Conservation (phyloP, 2,329 filamentous ascomycete genomes). For the Fusarium nurragi region DNA sequence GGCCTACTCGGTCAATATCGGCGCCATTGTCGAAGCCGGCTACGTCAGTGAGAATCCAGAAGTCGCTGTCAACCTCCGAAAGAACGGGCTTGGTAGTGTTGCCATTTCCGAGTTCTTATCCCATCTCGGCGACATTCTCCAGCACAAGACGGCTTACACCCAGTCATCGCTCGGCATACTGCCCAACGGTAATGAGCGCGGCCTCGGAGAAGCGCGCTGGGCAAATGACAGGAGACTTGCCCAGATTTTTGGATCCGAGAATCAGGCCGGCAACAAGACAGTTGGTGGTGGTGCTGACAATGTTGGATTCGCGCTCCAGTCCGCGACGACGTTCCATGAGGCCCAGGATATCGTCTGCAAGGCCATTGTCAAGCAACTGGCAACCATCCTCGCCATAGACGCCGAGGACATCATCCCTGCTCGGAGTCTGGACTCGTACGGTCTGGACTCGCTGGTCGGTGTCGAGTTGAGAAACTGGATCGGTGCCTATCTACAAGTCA, state of each 20-base stretch:
- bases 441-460: neutral
- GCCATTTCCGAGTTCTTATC: neutral
- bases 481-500: constrained; percentile 35
- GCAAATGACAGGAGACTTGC: neutral
- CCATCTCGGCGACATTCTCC: neutral
- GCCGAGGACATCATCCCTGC: neutral
- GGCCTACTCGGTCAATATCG: constrained; percentile 39
- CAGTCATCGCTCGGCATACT: neutral
- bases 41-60: constrained; percentile 37
- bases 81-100: constrained; percentile 25
- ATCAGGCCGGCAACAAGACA: neutral
- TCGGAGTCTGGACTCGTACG: neutral
- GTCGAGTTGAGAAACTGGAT: constrained; percentile 19
- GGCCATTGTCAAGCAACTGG: constrained; percentile 2
- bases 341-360: neutral
- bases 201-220: neutral
- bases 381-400: neutral
- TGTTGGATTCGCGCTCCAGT: neutral
- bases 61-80: constrained; percentile 19
- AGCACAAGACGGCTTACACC: neutral
- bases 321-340: neutral
- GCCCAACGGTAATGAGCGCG: neutral
- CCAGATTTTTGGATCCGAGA: neutral
- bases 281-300: neutral
- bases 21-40: constrained; percentile 38